Evolutionary conservation across 208 protist genomes (phyloP), one percentile per base, ranked within the genome.

Genomic region (Leishmania arabica): DNA sequence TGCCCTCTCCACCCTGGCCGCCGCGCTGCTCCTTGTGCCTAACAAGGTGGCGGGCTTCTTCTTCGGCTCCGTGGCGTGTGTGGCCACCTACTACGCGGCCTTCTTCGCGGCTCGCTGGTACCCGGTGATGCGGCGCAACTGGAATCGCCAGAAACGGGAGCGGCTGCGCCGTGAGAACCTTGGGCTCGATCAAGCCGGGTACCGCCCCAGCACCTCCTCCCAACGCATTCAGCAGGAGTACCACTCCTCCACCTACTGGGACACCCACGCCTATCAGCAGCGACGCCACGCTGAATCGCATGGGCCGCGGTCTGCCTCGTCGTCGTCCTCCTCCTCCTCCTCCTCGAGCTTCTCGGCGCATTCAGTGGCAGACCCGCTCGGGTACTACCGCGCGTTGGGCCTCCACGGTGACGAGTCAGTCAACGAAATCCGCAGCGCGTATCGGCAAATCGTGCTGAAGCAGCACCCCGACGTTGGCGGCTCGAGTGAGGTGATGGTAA

Each of bases 381-480:
- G 92, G 31, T 98, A 96, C 84, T 98, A 98, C 78, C 54, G 72
- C n/a, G 68, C 70, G 19, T 86, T 98, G 13, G 86, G 87, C 49
- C 85, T 98, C 11, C 77, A 79, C 0, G 90, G 93, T 1, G 85
- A 91, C 42, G 93, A 95, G 80, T 96, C 94, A 5, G 88, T 97
- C 64, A 97, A 98, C 81, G 94, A 97, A 79, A 97, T 98, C 71
- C 92, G 94, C 62, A 95, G 91, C 7, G 94, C 94, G 45, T 97
- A 95, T 77, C 93, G 94, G 0, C 89, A 88, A 58, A 73, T 92
- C 17, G 94, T 97, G 65, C 73, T 97, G 53, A 85, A 81, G 69
- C 68, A 95, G 78, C 95, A 98, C 78, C 95, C 95, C 40, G 95
- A 98, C 76, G 88, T 93, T 2, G 95, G 95, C 31, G 95, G 95